phyloP scores from a whole-genome alignment of 1,139 yeast species.

The Blastobotrys elegans region DNA sequence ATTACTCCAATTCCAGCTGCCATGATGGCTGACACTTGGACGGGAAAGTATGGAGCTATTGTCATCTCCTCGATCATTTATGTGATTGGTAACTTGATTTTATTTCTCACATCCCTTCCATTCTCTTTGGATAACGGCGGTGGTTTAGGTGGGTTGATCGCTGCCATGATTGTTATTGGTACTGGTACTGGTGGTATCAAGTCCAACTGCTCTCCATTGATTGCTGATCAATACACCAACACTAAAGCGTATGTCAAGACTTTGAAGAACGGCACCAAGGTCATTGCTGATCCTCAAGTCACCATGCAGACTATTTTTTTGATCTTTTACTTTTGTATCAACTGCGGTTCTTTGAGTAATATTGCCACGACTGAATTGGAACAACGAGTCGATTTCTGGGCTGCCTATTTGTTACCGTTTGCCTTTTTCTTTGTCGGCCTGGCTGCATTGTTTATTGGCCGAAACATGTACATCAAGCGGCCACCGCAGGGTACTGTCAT shows the following conservation, averaged over 20 bases:
- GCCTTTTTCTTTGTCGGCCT: slow-evolving; percentile 59
- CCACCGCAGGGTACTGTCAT: slow-evolving; percentile 64
- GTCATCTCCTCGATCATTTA: slow-evolving; percentile 56
- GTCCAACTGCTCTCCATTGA: slow-evolving; percentile 69
- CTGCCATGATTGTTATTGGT: slow-evolving; percentile 64
- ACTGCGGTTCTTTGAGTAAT: slow-evolving; percentile 73
- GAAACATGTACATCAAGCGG: slow-evolving; percentile 50
- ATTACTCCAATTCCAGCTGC: slow-evolving; percentile 78
- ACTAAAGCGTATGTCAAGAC: slow-evolving; percentile 55
- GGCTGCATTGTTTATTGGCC: slow-evolving; percentile 51
- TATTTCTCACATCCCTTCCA: slow-evolving; percentile 71
- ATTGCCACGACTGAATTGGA: slow-evolving; percentile 75
- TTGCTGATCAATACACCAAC: slow-evolving; percentile 68
- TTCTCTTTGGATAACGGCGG: slow-evolving; percentile 40
- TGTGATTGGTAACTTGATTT: slow-evolving; percentile 54
- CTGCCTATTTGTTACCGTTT: slow-evolving; percentile 66
- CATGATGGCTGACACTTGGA: slow-evolving; percentile 65
- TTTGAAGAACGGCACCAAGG: slow-evolving; percentile 57
- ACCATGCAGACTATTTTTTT: slow-evolving; percentile 72
- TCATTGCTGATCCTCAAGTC: slow-evolving; percentile 64
- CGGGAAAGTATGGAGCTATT: slow-evolving; percentile 70
- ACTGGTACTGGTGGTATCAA: slow-evolving; percentile 81
- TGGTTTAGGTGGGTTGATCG: slow-evolving; percentile 49
- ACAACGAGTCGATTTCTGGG: slow-evolving; percentile 69
- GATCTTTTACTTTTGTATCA: slow-evolving; percentile 75